phyloP scores from a whole-genome alignment of 495 filamentous ascomycete species.

The Lepraria neglecta region DNA sequence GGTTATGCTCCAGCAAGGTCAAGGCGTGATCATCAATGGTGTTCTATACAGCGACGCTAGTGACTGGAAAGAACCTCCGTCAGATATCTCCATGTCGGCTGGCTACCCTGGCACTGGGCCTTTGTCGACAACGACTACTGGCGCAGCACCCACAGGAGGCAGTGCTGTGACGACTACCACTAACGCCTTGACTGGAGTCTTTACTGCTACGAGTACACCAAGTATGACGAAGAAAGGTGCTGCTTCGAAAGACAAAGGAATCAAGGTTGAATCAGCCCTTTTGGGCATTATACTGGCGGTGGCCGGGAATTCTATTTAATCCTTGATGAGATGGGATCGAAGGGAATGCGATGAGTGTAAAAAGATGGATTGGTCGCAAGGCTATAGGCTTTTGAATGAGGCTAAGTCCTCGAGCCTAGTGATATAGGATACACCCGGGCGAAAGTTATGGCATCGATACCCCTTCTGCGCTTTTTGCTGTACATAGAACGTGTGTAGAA shows the following conservation, averaged over 20 bases:
- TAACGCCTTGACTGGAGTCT: constrained; percentile 33
- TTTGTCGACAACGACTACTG: constrained; percentile 22
- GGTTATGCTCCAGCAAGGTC: constrained; percentile 38
- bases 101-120: constrained; percentile 34
- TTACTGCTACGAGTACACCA: constrained; percentile 35
- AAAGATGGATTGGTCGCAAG: neutral
- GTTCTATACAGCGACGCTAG: constrained; percentile 42
- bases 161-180: constrained; percentile 27
- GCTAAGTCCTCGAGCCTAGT: neutral
- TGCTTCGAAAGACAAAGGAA: constrained; percentile 1
- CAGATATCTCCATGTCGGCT: constrained; percentile 28
- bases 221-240: constrained; percentile 27
- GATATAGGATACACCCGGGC: neutral
- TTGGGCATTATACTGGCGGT: neutral
- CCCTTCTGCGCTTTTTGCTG: constrained; percentile 2
- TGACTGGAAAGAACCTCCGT: constrained; percentile 37
- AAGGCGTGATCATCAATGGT: constrained; percentile 40
- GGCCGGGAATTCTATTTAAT: neutral
- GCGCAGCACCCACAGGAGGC: constrained; percentile 18
- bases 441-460: constrained; percentile 13
- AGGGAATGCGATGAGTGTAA: too few relatives aligned
- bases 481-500: too few relatives aligned
- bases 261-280: neutral
- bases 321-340: neutral
- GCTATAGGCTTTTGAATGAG: neutral